Evolutionary conservation across 1,284 basidiomycete species (phyloP), one percentile per base, ranked within the genome.

Genomic region (Cronartium quercuum): DNA sequence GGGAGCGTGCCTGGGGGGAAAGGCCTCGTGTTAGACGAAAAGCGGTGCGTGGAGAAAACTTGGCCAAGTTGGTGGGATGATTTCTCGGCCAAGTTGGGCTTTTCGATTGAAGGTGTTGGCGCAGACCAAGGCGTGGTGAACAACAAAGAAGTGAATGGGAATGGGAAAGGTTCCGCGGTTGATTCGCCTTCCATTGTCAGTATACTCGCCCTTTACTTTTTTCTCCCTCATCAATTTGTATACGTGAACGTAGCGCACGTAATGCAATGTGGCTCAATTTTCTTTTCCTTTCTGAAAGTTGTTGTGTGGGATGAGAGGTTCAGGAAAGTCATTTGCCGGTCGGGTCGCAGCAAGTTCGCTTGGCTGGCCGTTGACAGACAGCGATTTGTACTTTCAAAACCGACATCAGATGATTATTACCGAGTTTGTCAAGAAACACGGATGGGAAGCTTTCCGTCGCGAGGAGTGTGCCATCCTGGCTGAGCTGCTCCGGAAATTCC

Each of bases 51-150:
- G 29, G 95, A 97, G 83, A 99, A 99, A 86, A 98, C 96, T 0
- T 98, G 95, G 95, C 95, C 96, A 1, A 94, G 94, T 81, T 99
- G 94, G 91, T 98, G 95, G 94, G 96, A 98, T 81, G 96, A 98
- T 82, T 85, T 98, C 29, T 88, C 92, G 81, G 92, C 91, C 84
- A 94, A 94, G 87, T 91, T 91, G 65, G 66, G 37, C 73, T 76
- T 61, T 66, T 67, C 38, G 73, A 66, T 68, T 57, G 67, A 58
- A 40, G 73, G 73, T 15, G 58, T 75, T 7, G 38, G 82, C 55
- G 78, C 78, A 4, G 18, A 63, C 77, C 75, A 64, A 77, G 68
- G 21, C 77, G 76, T 38, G 75, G 76, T 62, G 75, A 74, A 65
- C 42, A 24, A 60, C 61, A 68, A 38, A 44, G 24, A n/a, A 76